Base-by-base conservation (phyloP, 2,329 filamentous ascomycete species). In the Dryadomyces quercus-mongolicae region DNA sequence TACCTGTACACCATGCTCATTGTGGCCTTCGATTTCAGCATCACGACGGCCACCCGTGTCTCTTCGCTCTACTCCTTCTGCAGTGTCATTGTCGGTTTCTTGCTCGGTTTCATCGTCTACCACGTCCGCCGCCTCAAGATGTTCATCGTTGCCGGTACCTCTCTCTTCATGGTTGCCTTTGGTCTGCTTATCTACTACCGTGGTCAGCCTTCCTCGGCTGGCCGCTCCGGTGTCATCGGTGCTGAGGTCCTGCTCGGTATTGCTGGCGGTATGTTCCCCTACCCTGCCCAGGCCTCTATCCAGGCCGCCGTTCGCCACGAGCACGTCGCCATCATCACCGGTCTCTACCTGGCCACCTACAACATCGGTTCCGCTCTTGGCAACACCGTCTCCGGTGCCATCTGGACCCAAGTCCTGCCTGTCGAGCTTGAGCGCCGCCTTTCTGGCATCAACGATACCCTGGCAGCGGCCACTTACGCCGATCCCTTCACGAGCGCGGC, bases 151-250 rank as follows among this genome's bases (percentile, higher is more conserved):
- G 67, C 68, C 31, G 82, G 82, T 38, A 83, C 80, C 1, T 66
- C 69, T 9, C 70, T 85, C 2, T 85, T 81, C 68, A 70, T 81
- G 61, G 77, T 82, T n/a, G 80, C 81, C 1, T 85, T 84, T 58
- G 82, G 81, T 10, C 71, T 85, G 1, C 69, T 85, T 18, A 84
- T 85, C 61, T 71, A 73, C 59, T 85, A 72, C 69, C 78, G 82
- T n/a, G 81, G 81, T 40, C 73, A 74, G 6, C 61, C 69, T 12
- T 66, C 62, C 18, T 55, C 60, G 0, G 64, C 70, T 10, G 71
- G 68, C 56, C 70, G 78, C 54, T 71, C 74, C 1, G 82, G 82
- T 31, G 71, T 85, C 54, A 78, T 85, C 55, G 81, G 76, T 16
- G 80, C 76, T 2, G 79, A 85, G 63, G 69, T 84, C 8, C 67